Base-by-base conservation (phyloP, 768 basidiomycete genomes). In the Trametes meyenii region DNA sequence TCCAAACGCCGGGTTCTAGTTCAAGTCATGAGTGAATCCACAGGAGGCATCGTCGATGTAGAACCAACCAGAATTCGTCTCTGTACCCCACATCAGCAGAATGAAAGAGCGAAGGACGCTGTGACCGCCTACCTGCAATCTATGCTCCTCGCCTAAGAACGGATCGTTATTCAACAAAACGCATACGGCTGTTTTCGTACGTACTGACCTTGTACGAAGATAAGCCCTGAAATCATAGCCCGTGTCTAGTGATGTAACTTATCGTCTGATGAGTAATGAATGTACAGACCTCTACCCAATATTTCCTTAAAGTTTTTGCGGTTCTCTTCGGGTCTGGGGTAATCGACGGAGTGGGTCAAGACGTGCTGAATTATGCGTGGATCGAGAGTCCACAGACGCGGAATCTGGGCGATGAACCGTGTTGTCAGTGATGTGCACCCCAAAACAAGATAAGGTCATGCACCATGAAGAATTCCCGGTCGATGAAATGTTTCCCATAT, bases 1-100 rank as follows among this genome's bases (percentile, higher is more conserved):
- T 1, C 87, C 85, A 65, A 90, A 90, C 0, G 87, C 86, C 14
- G 87, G 87, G 63, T 88, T 89, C 87, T 79, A 38, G 23, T 13
- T n/a, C 17, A n/a, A 40, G 39, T 40, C 17, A n/a, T 13, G 12
- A 40, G 39, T n/a, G 39, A 3, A 12, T 40, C 4, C 5, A n/a
- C 17, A 40, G 5, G 14, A 4, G 12, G 13, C 39, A 12, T 40
- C 39, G 39, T 13, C 4, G 17, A 14, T 40, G 1, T 3, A 4
- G 11, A 3, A 23, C n/a, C 21, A 23, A 24, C 5, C 11, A 46
- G 33, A 17, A 33, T 33, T 33, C 29, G 29, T 33, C 29, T 33
- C 29, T 33, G 29, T 3, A 33, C 29, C 3, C 4, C 1, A 35
- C 5, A n/a, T 19, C 5, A 36, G n/a, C 33, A 33, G n/a, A 21